A percentile compares a stretch with the other conserved stretches of the same genome.
These are phyloP conservation scores for Sporothrix inflata DNA, from an alignment of 2,329 filamentous ascomycete species.

Conservation along the genomic window DNA sequence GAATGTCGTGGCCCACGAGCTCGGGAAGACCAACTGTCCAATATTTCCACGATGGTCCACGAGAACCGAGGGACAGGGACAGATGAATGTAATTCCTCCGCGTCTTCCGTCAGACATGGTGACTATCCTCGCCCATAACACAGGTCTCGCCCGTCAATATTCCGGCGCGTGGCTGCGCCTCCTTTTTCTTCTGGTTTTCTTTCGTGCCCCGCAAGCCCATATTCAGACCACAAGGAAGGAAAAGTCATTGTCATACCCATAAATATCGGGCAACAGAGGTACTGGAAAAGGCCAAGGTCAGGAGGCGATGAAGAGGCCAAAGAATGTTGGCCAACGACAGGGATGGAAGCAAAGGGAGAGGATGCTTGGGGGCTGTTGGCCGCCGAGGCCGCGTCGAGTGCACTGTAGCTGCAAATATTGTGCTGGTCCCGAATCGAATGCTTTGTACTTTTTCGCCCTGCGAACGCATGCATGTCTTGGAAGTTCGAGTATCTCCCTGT, in stretches of 20 bases:
- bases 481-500: not conserved
- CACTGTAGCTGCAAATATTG: slow-evolving; percentile 1
- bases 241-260: not conserved
- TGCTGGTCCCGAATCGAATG: not conserved
- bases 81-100: not conserved
- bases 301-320: not conserved
- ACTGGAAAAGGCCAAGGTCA: not conserved
- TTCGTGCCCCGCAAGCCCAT: not conserved
- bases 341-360: slow-evolving; percentile 15
- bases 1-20: not conserved
- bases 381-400: not conserved
- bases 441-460: not conserved
- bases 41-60: not conserved
- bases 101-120: not conserved
- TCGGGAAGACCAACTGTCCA: not conserved
- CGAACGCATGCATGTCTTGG: not conserved
- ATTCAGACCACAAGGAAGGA: not conserved
- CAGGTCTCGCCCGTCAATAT: not conserved
- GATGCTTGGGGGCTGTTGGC: not conserved
- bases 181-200: not conserved
- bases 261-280: not conserved
- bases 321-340: not conserved
- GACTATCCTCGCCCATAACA: not conserved
- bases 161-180: slow-evolving; percentile 2
- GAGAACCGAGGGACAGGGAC: not conserved